A percentile compares a stretch with the other conserved stretches of the same genome.
Conservation (phyloP, 1,284 basidiomycete genomes). For the Papiliotrema terrestris region DNA sequence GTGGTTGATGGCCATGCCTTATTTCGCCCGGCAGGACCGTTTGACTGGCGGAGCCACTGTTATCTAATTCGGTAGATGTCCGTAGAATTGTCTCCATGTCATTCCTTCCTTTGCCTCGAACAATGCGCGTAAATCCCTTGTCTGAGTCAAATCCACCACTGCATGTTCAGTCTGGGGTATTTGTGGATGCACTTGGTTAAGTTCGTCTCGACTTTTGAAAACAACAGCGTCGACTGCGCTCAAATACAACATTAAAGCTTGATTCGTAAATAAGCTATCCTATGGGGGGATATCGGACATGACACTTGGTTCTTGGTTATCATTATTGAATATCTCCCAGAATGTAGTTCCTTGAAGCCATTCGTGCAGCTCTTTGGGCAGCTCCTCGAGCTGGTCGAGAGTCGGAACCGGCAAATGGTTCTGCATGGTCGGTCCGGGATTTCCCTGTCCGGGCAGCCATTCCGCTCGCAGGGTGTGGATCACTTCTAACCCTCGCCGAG, state of each 20-base stretch:
- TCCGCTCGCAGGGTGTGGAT: not conserved
- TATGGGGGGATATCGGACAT: not conserved
- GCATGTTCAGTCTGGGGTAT: no score
- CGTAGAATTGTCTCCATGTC: no score
- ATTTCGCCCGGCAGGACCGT: slow-evolving; percentile 15
- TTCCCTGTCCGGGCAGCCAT: not conserved
- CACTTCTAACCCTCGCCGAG: not conserved
- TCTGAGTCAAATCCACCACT: no score
- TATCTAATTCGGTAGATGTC: not conserved
- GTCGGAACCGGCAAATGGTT: not conserved
- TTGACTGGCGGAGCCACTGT: slow-evolving; percentile 12
- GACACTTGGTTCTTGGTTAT: not conserved
- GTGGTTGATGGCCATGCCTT: slow-evolving; percentile 30
- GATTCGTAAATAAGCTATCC: no score
- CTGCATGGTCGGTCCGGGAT: not conserved
- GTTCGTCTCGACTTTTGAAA: not conserved
- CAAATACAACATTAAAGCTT: not conserved
- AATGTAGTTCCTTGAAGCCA: not conserved
- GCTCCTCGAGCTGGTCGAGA: not conserved
- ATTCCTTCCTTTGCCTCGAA: no score
- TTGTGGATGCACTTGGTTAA: not conserved
- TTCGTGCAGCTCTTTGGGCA: not conserved
- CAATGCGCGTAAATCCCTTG: no score
- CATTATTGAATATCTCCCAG: not conserved
- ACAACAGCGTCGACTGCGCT: not conserved